Evolutionary conservation across 2,329 filamentous ascomycete genomes (phyloP).

Genomic region (Ophiobolus disseminans): DNA sequence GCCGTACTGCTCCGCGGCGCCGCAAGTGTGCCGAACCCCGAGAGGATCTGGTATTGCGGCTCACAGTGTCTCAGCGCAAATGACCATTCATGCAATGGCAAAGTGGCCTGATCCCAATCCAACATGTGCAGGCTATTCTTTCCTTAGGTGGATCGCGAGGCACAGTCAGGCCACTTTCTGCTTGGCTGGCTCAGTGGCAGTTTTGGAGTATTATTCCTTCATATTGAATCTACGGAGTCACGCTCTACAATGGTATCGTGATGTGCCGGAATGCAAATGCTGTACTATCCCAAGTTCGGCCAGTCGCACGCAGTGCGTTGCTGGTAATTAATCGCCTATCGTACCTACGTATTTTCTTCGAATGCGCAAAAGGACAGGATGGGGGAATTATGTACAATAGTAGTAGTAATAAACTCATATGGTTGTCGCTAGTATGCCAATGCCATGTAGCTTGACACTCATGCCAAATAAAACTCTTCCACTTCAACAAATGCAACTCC

Average conservation of each 20-base stretch:
- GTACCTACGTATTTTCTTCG: background rate
- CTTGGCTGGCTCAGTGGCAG: background rate
- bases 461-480: slow-evolving; percentile 1
- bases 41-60: background rate
- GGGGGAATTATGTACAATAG: slow-evolving; percentile 24
- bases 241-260: background rate
- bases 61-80: background rate
- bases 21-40: too few relatives aligned
- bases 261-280: background rate
- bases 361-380: slow-evolving; percentile 5
- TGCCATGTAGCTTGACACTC: background rate
- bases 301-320: background rate
- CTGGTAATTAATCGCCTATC: too few relatives aligned
- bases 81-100: background rate
- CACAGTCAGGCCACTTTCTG: slow-evolving; percentile 4
- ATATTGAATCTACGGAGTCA: background rate
- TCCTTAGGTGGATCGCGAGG: background rate
- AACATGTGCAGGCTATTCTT: background rate
- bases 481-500: background rate
- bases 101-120: too few relatives aligned
- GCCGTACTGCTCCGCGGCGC: too few relatives aligned
- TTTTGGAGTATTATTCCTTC: background rate
- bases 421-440: too few relatives aligned
- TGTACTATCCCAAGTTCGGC: too few relatives aligned
- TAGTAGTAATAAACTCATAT: slow-evolving; percentile 8